These are phyloP conservation scores for Xylaria multiplex DNA, from an alignment of 2,329 filamentous ascomycete genomes.

Conservation along the genomic window DNA sequence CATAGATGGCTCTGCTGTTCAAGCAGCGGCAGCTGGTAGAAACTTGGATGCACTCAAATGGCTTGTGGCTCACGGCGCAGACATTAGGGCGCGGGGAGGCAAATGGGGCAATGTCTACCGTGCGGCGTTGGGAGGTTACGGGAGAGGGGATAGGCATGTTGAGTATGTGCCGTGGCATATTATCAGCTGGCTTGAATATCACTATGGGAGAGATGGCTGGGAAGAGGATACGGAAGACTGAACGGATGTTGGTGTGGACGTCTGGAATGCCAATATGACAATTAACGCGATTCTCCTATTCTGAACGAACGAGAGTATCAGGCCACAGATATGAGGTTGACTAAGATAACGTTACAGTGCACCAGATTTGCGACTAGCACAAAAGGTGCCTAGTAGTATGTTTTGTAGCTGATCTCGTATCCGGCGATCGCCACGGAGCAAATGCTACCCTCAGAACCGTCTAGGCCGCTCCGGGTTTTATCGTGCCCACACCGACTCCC, in stretches of 20 bases:
- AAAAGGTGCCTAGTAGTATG: background rate
- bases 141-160: background rate
- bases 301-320: background rate
- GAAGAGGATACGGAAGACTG: background rate
- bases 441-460: conserved; percentile 13
- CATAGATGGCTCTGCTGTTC: background rate
- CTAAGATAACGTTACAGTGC: background rate
- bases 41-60: no score
- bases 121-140: background rate
- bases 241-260: background rate
- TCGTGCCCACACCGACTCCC: background rate
- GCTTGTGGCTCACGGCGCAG: background rate
- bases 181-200: background rate
- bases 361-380: background rate
- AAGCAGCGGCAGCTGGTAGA: no score
- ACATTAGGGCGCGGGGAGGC: background rate
- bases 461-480: conserved; percentile 1
- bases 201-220: background rate
- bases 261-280: background rate
- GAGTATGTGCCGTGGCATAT: background rate
- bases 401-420: conserved; percentile 16
- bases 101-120: background rate
- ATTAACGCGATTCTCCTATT: background rate
- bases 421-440: background rate
- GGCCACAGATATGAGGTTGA: background rate